A percentile compares a stretch with the other conserved stretches of the same genome.
phyloP scores from a whole-genome alignment of 2,329 filamentous ascomycete genomes.

The Verticillium alfalfae region DNA sequence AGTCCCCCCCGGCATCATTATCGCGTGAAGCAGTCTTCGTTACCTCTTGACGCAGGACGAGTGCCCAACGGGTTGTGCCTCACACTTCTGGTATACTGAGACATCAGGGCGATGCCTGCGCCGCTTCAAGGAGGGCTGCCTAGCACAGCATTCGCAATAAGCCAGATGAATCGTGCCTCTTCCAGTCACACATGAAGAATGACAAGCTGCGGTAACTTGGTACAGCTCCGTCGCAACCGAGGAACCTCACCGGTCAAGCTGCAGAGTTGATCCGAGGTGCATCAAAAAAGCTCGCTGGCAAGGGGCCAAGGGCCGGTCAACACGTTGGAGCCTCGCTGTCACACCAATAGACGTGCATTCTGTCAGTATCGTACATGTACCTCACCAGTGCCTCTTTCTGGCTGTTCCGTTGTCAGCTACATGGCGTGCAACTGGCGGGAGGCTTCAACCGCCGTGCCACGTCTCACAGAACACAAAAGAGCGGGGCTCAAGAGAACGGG shows the following conservation, averaged over 20 bases:
- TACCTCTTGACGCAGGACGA: too few species aligned
- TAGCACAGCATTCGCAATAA: neutral
- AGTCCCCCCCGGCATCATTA: neutral
- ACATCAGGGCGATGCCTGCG: neutral
- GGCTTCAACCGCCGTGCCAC: neutral
- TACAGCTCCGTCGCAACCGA: neutral
- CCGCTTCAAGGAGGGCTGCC: neutral
- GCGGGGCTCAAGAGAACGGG: neutral
- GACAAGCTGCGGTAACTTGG: neutral
- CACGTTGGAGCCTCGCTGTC: neutral
- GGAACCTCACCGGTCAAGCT: neutral
- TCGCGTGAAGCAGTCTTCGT: too few species aligned
- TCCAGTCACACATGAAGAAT: neutral
- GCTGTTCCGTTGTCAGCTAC: neutral
- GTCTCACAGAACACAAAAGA: neutral
- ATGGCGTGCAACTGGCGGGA: neutral
- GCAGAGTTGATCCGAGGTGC: neutral
- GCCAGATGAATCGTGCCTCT: neutral
- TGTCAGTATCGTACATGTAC: neutral
- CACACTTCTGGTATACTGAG: neutral
- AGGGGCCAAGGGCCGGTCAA: neutral
- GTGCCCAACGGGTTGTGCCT: too few species aligned
- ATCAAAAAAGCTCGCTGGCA: neutral
- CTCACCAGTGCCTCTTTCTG: neutral
- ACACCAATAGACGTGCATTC: neutral